A percentile compares a stretch with the other conserved stretches of the same genome.
These are phyloP conservation scores for Mycocalia duriaeana DNA, from an alignment of 1,284 basidiomycete genomes.

Conservation along the genomic window DNA sequence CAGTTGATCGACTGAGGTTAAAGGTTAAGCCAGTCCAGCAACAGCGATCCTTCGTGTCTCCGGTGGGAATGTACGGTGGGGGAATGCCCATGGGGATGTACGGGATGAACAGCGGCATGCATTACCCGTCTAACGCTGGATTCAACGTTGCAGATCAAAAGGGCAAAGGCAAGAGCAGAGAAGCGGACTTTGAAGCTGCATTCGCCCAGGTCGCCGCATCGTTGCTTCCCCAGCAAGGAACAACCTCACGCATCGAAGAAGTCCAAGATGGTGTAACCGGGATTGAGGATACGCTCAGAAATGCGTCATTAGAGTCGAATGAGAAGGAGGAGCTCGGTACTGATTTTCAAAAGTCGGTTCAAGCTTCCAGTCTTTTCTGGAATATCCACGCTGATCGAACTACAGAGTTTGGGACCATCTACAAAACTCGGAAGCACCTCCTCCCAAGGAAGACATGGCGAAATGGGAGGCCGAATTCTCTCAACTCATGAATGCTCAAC, in stretches of 20 bases:
- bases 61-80: constrained; percentile 27
- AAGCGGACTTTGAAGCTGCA: constrained; percentile 75
- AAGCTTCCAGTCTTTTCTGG: too few relatives aligned
- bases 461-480: constrained; percentile 91
- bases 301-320: constrained; percentile 26
- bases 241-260: constrained; percentile 51
- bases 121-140: constrained; percentile 25
- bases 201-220: constrained; percentile 59
- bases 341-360: constrained; percentile 41
- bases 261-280: constrained; percentile 38
- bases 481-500: constrained; percentile 64
- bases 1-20: background rate
- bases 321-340: constrained; percentile 17
- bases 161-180: constrained; percentile 71
- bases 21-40: constrained; percentile 24
- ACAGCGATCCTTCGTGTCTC: constrained; percentile 31
- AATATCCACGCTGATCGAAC: too few relatives aligned
- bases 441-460: constrained; percentile 61
- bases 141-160: constrained; percentile 32
- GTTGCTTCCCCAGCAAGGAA: constrained; percentile 35
- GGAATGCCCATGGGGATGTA: constrained; percentile 32
- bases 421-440: constrained; percentile 51
- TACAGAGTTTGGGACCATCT: constrained; percentile 56
- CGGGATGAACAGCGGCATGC: constrained; percentile 19
- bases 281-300: constrained; percentile 37